These are phyloP conservation scores for Chaetothyriales sp. DNA, from an alignment of 2,329 filamentous ascomycete genomes.

Conservation along the genomic window DNA sequence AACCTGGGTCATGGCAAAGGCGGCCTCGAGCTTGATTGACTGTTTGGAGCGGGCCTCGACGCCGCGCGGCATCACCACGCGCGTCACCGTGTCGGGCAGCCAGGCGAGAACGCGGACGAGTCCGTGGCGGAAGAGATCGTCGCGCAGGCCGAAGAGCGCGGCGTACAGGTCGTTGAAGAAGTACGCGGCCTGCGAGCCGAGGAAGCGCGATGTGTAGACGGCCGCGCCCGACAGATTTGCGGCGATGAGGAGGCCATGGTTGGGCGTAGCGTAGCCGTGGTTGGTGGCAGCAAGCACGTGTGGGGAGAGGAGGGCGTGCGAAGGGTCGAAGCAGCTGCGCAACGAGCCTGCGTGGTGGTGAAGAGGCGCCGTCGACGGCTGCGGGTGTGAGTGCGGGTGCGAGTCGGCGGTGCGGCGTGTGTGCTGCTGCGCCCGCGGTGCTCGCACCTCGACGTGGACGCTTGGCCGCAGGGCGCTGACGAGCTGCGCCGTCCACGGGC, in stretches of 20 bases:
- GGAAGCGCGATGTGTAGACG: constrained; percentile 39
- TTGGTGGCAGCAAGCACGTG: constrained; percentile 7
- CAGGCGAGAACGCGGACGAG: constrained; percentile 68
- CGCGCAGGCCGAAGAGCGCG: constrained; percentile 38
- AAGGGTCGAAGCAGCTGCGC: constrained; percentile 46
- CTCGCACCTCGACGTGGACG: constrained; percentile 46
- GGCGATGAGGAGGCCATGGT: constrained; percentile 49
- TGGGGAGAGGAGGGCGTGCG: constrained; percentile 25
- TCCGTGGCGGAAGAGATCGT: constrained; percentile 61
- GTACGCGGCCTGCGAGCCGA: constrained; percentile 36
- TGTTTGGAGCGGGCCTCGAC: constrained; percentile 36
- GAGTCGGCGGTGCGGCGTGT: no score
- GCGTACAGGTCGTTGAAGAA: constrained; percentile 49
- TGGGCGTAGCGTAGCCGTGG: not conserved
- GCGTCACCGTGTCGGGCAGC: constrained; percentile 48
- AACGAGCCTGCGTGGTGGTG: constrained; percentile 40
- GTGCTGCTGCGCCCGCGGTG: no score
- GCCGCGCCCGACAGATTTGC: constrained; percentile 42
- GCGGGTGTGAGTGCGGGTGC: not conserved
- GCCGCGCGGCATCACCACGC: constrained; percentile 45
- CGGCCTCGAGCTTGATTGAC: constrained; percentile 11
- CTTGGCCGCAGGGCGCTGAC: constrained; percentile 64
- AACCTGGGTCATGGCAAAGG: constrained; percentile 8
- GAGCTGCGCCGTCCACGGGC: constrained; percentile 65
- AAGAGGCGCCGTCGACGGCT: constrained; percentile 28